Evolutionary conservation across 176 grass and related monocot genomes (phyloP), one percentile per base, ranked within the genome.

Genomic region (Tuctoria greenei): DNA sequence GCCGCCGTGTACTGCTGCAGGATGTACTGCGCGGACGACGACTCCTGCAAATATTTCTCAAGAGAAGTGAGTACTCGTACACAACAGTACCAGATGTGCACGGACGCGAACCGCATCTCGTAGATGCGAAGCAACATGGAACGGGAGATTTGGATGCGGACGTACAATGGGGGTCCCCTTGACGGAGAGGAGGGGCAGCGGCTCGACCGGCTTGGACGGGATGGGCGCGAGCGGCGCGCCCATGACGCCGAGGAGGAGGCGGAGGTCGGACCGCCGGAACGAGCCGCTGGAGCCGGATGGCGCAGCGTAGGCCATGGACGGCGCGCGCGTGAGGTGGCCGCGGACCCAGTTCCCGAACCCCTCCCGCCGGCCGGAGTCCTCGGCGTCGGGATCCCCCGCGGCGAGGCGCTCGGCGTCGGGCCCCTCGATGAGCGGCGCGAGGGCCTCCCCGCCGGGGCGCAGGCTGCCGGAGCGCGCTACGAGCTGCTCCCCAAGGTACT

Each of bases 1-100:
- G 95, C 91, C 69, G 89, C 91, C 83, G 78, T 90, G 80, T 98
- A 98, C 79, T 98, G 91, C 44, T 98, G 95, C 66, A 98, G 62
- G 58, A 98, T 98, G 79, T 98, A 98, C 78, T 94, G 91, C 50
- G 88, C 95, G 25, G 91, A 94, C 65, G 95, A 91, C 26, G 83
- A 80, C 78, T 94, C 90, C 95, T 97, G 62, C 63, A 58, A 43
- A 11, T 43, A 59, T 69, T 46, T 16, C 21, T 34, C 24, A 57
- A 57, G 4, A 38, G 23, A 10, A 58, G 40, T 71, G 3, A 76
- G 74, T 44, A 12, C 10, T 8, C 3, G 21, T 57, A 57, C 54
- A 27, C 18, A 1, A 58, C 1, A 71, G 61, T 70, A 50, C 77
- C 81, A 63, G 66, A 47, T 20, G 85, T 76, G 64, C 79, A 79